These are phyloP conservation scores for Gloeopeniophorella convolvens DNA, from an alignment of 768 basidiomycete genomes.

Conservation along the genomic window DNA sequence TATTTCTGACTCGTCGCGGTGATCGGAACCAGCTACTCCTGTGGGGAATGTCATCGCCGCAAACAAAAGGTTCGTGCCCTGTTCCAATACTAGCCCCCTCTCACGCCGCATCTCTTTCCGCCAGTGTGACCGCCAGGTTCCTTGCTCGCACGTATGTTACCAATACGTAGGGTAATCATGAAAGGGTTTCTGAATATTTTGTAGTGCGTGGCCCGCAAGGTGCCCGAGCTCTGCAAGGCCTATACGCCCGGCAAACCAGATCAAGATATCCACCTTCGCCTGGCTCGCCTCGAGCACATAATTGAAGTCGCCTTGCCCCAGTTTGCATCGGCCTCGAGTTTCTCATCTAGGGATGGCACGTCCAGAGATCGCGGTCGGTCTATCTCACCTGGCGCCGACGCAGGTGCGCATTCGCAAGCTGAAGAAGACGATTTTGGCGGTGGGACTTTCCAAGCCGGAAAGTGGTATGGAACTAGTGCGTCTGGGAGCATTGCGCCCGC, in stretches of 20 bases:
- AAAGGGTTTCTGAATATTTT: conserved; percentile 14
- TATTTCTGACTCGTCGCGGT: background rate
- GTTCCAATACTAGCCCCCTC: conserved; percentile 14
- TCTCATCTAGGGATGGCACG: conserved; percentile 24
- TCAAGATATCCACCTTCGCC: conserved; percentile 68
- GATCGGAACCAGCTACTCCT: conserved; percentile 55
- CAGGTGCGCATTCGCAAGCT: conserved; percentile 62
- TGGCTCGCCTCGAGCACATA: conserved; percentile 74
- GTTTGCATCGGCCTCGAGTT: conserved; percentile 43
- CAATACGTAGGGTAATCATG: conserved; percentile 7
- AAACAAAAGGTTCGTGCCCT: conserved; percentile 66
- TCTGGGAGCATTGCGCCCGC: conserved; percentile 78
- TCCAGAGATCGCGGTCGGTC: conserved; percentile 37
- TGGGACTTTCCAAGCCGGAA: conserved; percentile 76
- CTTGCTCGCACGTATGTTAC: conserved; percentile 69
- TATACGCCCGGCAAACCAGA: conserved; percentile 86
- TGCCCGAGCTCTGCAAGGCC: conserved; percentile 81
- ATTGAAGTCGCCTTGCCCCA: conserved; percentile 76
- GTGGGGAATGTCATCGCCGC: conserved; percentile 81
- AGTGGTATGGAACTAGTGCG: conserved; percentile 81
- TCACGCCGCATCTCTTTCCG: conserved; percentile 7
- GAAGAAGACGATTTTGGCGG: conserved; percentile 74
- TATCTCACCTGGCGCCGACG: conserved; percentile 46
- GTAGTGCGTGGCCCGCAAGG: conserved; percentile 78
- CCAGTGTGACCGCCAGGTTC: conserved; percentile 81